Evolutionary conservation across 257 asterid species (phyloP).

Genomic region (Cruciata laevipes): DNA sequence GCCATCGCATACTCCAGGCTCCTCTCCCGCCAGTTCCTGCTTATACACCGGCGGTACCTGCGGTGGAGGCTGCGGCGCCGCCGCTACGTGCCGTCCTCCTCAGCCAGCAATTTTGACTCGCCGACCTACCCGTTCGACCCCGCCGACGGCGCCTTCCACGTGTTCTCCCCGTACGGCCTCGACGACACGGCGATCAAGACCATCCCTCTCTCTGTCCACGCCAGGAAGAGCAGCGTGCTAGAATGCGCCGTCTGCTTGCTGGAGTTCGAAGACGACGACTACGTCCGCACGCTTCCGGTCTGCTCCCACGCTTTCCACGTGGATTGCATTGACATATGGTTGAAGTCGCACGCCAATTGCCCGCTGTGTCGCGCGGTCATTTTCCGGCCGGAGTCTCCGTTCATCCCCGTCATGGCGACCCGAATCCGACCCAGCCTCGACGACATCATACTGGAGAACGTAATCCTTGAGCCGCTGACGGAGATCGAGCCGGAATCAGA

Average conservation of each 20-base stretch:
- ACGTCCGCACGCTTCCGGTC: constrained; percentile 80
- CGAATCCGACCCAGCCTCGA: constrained; percentile 85
- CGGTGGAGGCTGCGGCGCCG: constrained; percentile 72
- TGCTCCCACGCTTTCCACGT: constrained; percentile 87
- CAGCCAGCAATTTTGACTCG: constrained; percentile 73
- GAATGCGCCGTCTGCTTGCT: constrained; percentile 89
- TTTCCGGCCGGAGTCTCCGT: constrained; percentile 70
- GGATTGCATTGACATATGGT: constrained; percentile 93
- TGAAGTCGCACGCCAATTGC: constrained; percentile 90
- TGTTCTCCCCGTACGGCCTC: constrained; percentile 81
- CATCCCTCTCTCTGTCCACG: constrained; percentile 73
- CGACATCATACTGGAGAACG: constrained; percentile 52
- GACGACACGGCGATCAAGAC: constrained; percentile 77
- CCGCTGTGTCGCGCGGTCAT: constrained; percentile 89
- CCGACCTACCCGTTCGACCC: constrained; percentile 65
- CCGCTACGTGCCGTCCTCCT: constrained; percentile 61
- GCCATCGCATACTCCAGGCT: constrained; percentile 86
- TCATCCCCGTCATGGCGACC: constrained; percentile 83
- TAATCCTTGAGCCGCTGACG: constrained; percentile 47
- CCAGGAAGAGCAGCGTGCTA: constrained; percentile 43
- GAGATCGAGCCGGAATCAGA: constrained; percentile 51
- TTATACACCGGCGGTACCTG: constrained; percentile 52
- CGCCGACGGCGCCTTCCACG: constrained; percentile 51
- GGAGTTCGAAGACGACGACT: constrained; percentile 76
- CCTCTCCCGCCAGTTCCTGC: constrained; percentile 63